Base-by-base conservation (phyloP, 306 rosid genomes). In the Senna tora region DNA sequence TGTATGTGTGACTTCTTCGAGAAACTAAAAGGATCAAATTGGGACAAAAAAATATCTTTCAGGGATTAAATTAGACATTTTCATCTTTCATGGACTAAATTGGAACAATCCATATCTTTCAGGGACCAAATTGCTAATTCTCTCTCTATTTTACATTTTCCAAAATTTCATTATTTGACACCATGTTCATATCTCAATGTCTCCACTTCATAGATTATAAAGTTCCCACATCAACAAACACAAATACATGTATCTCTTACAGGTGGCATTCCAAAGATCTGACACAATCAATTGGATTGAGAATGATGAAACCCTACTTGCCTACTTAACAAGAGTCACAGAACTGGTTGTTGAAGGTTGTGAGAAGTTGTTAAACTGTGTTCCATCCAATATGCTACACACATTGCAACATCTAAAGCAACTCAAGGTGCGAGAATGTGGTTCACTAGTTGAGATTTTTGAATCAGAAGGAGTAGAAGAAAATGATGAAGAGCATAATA, bases 361-460 rank as follows among this genome's bases (percentile, higher is more conserved):
- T 19, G 76, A 72, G 7, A 72, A 17, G 41, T 56, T 72, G 58
- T 46, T 72, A 55, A 45, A 30, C 39, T 72, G 76, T 72, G 49
- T 72, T 58, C 76, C 76, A 32, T 30, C 49, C 34, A 72, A 59
- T 22, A 58, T 72, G 59, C 32, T 72, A 5, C 59, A 45, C 11
- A 72, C 46, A 47, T 25, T 59, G 59, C 76, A 67, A 34, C 54
- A 76, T 66, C 32, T 76, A 51, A 76, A 68, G 47, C 80, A 58
- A 39, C 70, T 76, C 36, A 68, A 75, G 34, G 69, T 67, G 17
- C 61, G 50, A 16, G 80, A 58, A 14, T 67, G 74, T 49, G 42
- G 36, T 51, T 75, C 69, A 58, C 62, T 67, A 0, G 69, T 75
- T 17, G 80, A 75, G 74, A 67, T 75, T 46, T 67, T 75, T 67